Evolutionary conservation across 2,329 filamentous ascomycete species (phyloP).

Genomic region (Rutstroemia sp.): DNA sequence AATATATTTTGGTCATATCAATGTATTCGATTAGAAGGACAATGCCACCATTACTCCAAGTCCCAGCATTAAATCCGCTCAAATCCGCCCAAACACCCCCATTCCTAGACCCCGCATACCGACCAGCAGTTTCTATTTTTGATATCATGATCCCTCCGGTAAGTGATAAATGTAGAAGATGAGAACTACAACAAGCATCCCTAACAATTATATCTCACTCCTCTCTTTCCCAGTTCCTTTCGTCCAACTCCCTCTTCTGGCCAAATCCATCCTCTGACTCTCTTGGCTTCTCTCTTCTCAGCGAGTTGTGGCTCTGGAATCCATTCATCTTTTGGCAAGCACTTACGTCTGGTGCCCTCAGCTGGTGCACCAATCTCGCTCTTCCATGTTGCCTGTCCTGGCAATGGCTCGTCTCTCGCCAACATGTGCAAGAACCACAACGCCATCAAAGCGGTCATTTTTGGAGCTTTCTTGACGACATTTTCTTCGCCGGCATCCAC

Average conservation of each 20-base stretch:
- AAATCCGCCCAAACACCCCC: not conserved
- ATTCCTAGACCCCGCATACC: not conserved
- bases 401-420: conserved; percentile 51
- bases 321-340: conserved; percentile 63
- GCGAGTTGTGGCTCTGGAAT: conserved; percentile 66
- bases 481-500: conserved; percentile 28
- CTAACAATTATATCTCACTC: conserved; percentile 44
- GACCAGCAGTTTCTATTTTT: not conserved
- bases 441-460: conserved; percentile 65
- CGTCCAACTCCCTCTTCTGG: conserved; percentile 67
- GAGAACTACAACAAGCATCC: conserved; percentile 1
- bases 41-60: not conserved
- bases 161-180: not conserved
- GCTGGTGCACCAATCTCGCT: conserved; percentile 69
- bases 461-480: conserved; percentile 44
- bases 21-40: not conserved
- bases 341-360: conserved; percentile 64
- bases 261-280: conserved; percentile 65
- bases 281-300: conserved; percentile 71
- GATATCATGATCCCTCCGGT: not conserved
- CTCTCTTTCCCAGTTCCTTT: conserved; percentile 63
- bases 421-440: conserved; percentile 74
- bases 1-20: not conserved
- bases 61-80: not conserved
- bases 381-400: conserved; percentile 56